Percentiles rank a stretch among this genome's conserved stretches.
These are phyloP conservation scores for Blastocystis hominis DNA, from an alignment of 352 stramenopile genomes.

Conservation along the genomic window DNA sequence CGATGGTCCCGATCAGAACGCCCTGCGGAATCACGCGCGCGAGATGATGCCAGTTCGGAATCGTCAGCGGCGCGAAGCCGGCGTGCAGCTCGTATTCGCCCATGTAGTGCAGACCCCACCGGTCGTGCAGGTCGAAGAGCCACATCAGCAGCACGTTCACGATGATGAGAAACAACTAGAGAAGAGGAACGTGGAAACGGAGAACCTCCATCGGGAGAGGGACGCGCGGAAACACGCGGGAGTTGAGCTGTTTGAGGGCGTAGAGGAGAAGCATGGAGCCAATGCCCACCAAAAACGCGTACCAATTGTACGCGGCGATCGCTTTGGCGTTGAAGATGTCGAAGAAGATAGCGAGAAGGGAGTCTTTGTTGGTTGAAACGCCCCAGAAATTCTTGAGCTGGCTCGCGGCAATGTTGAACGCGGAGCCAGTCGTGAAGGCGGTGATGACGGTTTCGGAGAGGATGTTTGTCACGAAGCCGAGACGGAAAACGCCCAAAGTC, in stretches of 20 bases:
- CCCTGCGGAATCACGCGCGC: neutral
- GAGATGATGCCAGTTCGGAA: constrained; percentile 1
- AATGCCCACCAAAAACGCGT: neutral
- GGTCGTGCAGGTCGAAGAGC: constrained; percentile 40
- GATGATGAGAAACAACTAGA: constrained; percentile 58
- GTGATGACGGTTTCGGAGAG: constrained; percentile 60
- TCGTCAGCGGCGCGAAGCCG: neutral
- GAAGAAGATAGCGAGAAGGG: neutral
- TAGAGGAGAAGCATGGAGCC: neutral
- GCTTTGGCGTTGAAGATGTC: neutral
- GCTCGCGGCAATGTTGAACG: constrained; percentile 60
- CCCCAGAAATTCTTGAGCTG: constrained; percentile 59
- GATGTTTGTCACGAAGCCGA: constrained; percentile 60
- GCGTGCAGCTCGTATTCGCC: neutral
- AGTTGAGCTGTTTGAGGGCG: neutral
- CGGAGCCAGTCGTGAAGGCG: constrained; percentile 57
- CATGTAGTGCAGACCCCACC: constrained; percentile 11
- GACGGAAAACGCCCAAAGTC: constrained; percentile 57
- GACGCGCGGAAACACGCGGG: neutral
- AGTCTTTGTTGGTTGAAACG: constrained; percentile 50
- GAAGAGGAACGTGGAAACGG: neutral
- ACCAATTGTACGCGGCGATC: neutral
- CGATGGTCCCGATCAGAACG: constrained; percentile 19
- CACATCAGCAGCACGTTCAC: neutral
- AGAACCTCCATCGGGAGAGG: neutral